Base-by-base conservation (phyloP, 306 rosid genomes). In the Argentina anserina region DNA sequence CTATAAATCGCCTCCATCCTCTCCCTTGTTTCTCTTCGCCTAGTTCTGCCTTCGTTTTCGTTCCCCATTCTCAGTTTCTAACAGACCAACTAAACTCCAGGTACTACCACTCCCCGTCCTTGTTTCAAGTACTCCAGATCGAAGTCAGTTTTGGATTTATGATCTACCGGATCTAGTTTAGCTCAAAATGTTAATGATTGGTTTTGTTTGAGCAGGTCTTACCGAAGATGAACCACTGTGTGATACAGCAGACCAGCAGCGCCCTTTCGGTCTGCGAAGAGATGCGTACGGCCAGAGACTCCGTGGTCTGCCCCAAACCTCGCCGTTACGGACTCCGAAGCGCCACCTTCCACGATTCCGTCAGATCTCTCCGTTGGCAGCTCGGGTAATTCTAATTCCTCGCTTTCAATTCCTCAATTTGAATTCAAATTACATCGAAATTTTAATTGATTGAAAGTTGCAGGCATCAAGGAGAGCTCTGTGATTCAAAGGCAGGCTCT, bases 231-330 rank as follows among this genome's bases (percentile, higher is more conserved):
- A 91, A 91, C 58, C 91, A 85, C 83, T 87, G 85, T 62, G 84
- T 70, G 67, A 76, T 87, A 67, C 89, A 75, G 71, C 87, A 83
- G 65, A 45, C 50, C 6, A 88, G 67, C 43, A 72, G 81, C 87
- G 83, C 84, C 59, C 87, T 87, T 77, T 86, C 96, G n/a, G 76
- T 82, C 20, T 76, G 71, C 42, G 92, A 94, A 55, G 93, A 89
- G 80, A 80, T 87, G 80, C 81, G 81, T 69, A 52, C 63, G 65
- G 62, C 83, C 15, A 77, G 81, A 46, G 87, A 87, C 21, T 56
- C 73, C 23, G 77, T 93, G 15, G 83, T 89, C 72, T 94, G 99
- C 34, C 99, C 99, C 50, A 87, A 91, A 70, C 97, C 99, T 2
- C 99, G 99, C 81, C 97, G 96, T 36, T 71, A 75, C 14, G 88